Conservation (phyloP, 1,284 basidiomycete genomes). For the Cryptococcus deneoformans region DNA sequence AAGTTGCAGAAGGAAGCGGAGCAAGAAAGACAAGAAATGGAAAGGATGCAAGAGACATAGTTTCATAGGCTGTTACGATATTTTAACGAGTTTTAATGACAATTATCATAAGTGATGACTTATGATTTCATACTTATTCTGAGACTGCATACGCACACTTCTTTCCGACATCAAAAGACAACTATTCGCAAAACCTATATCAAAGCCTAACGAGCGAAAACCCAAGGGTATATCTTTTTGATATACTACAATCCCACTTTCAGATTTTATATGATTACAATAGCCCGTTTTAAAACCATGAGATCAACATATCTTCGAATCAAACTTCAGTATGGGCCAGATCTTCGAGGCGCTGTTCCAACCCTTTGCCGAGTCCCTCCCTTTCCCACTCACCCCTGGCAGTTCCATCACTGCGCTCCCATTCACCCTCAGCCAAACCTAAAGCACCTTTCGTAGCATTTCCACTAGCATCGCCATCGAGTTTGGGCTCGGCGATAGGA, state of each 20-base stretch:
- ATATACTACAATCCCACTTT: background rate
- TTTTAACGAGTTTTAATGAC: background rate
- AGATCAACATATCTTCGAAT: background rate
- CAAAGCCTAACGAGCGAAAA: background rate
- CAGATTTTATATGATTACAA: background rate
- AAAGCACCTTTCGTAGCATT: background rate
- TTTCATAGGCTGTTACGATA: background rate
- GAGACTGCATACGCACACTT: background rate
- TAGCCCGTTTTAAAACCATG: background rate
- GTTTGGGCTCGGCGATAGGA: background rate
- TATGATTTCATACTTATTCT: background rate
- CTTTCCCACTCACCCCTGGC: constrained; percentile 57
- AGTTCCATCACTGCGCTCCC: constrained; percentile 5
- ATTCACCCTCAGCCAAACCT: background rate
- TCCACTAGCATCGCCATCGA: background rate
- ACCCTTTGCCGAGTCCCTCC: constrained; percentile 71
- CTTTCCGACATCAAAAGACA: too few species aligned
- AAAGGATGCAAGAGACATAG: constrained; percentile 6
- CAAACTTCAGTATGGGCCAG: constrained; percentile 15
- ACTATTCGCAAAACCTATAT: background rate
- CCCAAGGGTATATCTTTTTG: too few species aligned
- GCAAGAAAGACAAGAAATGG: constrained; percentile 13
- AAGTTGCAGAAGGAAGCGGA: constrained; percentile 7
- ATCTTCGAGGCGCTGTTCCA: constrained; percentile 72
- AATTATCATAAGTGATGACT: too few species aligned